Conservation (phyloP, 2,329 filamentous ascomycete genomes). For the Diaporthe amygdali region DNA sequence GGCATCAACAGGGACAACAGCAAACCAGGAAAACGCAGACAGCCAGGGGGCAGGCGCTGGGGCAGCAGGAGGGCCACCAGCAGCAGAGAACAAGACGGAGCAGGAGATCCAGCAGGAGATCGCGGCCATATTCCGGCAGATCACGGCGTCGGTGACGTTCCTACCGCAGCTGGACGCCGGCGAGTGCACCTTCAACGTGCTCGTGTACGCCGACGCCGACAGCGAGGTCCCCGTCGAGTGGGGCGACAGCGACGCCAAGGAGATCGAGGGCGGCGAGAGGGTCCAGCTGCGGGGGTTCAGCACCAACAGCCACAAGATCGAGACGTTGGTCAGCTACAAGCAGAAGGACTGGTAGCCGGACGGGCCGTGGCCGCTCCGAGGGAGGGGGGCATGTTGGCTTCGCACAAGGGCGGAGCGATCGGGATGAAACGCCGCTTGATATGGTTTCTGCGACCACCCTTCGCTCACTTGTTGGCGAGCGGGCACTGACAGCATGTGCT, state of each 20-base stretch:
- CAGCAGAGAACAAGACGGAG: slow-evolving; percentile 79
- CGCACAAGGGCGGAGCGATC: no score
- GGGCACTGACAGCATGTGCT: neutral
- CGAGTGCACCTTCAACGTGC: slow-evolving; percentile 97
- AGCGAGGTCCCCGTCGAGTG: slow-evolving; percentile 97
- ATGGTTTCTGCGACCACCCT: neutral
- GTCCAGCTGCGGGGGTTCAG: slow-evolving; percentile 96
- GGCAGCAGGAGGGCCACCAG: slow-evolving; percentile 35
- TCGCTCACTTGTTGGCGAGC: neutral
- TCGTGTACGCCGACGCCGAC: slow-evolving; percentile 96
- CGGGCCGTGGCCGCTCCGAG: slow-evolving; percentile 29
- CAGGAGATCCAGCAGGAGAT: slow-evolving; percentile 95
- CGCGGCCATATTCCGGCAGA: slow-evolving; percentile 95
- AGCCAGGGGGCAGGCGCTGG: neutral
- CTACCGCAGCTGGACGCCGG: slow-evolving; percentile 84
- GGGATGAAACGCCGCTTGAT: neutral
- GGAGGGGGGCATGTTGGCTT: neutral
- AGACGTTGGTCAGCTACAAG: slow-evolving; percentile 89
- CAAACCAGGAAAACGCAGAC: slow-evolving; percentile 10
- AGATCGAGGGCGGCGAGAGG: slow-evolving; percentile 92
- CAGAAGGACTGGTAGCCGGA: slow-evolving; percentile 35
- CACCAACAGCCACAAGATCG: slow-evolving; percentile 91
- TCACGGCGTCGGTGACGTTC: slow-evolving; percentile 97
- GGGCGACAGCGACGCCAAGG: slow-evolving; percentile 98
- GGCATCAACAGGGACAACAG: slow-evolving; percentile 12